Base-by-base conservation (phyloP, 768 basidiomycete species). In the Calocybe gangraenosa region DNA sequence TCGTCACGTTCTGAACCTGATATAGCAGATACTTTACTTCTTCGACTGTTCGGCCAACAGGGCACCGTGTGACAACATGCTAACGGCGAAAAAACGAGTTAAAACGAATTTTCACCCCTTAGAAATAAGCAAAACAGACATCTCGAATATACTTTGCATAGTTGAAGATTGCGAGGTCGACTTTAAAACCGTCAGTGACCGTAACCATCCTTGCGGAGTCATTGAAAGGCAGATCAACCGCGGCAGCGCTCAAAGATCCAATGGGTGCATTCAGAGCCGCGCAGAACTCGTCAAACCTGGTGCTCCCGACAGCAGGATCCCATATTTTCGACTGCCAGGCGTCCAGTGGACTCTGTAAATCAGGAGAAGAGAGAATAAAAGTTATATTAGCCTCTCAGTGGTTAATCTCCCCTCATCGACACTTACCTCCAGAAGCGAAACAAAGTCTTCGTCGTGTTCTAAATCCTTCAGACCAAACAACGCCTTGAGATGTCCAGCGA, bases 241-340 rank as follows among this genome's bases (percentile, higher is more conserved):
- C 50, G 14, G 63, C 53, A 7, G 57, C 46, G 8, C 49, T 46
- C 14, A 61, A 47, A n/a, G n/a, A n/a, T 48, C 68, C 57, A 58
- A 67, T 44, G 57, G 79, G 71, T 48, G 71, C 71, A 51, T 64
- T 70, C 46, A 92, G 58, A 0, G 73, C 63, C 22, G 62, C 65
- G 57, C 88, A 92, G 58, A 91, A 91, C 23, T 79, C 65, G 40
- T 87, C 81, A 50, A 89, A 92, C 1, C 42, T 58, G 1, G 71
- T 74, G 55, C 76, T 84, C 5, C 73, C 76, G 37, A 86, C 77
- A 11, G 65, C 64, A 0, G 87, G 84, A 60, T 95, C 87, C 94
- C 93, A 97, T 58, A 84, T 84, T 63, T 85, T 86, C 0, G 69
- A 73, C 67, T 97, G 94, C 88, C 92, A 95, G 5, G 62, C 65